phyloP scores from a whole-genome alignment of 805 yeast species.

The Dipodascopsis tothii region DNA sequence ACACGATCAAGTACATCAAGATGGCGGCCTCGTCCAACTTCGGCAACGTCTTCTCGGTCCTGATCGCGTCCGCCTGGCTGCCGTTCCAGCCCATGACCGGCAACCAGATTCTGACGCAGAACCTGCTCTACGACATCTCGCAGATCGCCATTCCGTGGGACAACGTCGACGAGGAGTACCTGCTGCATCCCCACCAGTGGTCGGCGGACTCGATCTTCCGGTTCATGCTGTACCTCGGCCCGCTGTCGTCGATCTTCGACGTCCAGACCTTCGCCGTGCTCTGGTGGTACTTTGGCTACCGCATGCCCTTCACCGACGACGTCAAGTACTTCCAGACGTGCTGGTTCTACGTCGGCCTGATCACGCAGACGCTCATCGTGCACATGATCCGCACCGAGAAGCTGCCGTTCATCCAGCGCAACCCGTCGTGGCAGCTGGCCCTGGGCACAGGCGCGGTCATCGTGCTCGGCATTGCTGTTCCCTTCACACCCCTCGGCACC shows the following conservation, averaged over 20 bases:
- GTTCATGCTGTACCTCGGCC: slow-evolving; percentile 21
- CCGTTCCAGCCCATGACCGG: slow-evolving; percentile 25
- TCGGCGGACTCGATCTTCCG: slow-evolving; percentile 20
- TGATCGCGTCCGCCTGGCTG: slow-evolving; percentile 34
- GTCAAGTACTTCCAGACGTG: slow-evolving; percentile 22
- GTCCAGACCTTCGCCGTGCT: slow-evolving; percentile 17
- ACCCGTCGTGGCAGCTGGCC: slow-evolving; percentile 21
- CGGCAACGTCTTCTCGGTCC: slow-evolving; percentile 46
- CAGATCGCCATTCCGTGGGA: slow-evolving; percentile 25
- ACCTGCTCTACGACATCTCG: slow-evolving; percentile 20
- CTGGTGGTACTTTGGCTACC: slow-evolving; percentile 14
- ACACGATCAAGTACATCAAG: slow-evolving; percentile 34
- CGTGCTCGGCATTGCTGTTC: slow-evolving; percentile 18
- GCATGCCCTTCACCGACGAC: slow-evolving; percentile 19
- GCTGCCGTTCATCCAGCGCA: slow-evolving; percentile 22
- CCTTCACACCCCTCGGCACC: slow-evolving; percentile 22
- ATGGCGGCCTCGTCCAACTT: slow-evolving; percentile 42
- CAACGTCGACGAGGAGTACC: slow-evolving; percentile 19
- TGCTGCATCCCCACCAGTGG: slow-evolving; percentile 20
- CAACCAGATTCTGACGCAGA: slow-evolving; percentile 21
- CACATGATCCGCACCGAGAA: slow-evolving; percentile 24
- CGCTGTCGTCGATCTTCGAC: slow-evolving; percentile 20
- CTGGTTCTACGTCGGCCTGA: slow-evolving; percentile 22
- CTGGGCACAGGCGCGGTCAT: slow-evolving; percentile 13
- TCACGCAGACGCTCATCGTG: slow-evolving; percentile 22